Conservation (phyloP, 345 rosid genomes). For the Salix purpurea region DNA sequence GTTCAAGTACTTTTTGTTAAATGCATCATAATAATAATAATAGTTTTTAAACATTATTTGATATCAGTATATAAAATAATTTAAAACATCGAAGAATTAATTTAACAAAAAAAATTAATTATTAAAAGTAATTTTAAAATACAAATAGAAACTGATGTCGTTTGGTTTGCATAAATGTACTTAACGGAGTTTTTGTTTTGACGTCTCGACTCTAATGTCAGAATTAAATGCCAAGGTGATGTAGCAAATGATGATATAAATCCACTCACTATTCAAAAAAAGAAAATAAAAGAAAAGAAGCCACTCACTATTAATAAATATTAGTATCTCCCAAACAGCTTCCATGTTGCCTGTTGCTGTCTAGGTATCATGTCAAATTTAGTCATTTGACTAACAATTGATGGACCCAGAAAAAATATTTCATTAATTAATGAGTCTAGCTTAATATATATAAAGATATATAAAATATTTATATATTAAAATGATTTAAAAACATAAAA, state of each 20-base stretch:
- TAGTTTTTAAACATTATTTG: too few species aligned
- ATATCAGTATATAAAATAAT: too few species aligned
- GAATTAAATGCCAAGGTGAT: not conserved
- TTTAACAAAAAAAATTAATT: too few species aligned
- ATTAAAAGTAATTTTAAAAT: too few species aligned
- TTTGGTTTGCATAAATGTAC: too few species aligned
- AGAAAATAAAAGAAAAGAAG: not conserved
- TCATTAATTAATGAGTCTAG: not conserved
- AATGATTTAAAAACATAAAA: too few species aligned
- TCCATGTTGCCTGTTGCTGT: not conserved
- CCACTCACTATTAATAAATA: not conserved
- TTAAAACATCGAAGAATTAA: too few species aligned
- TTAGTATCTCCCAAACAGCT: not conserved
- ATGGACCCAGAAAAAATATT: not conserved
- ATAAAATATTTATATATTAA: too few species aligned
- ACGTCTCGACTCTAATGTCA: not conserved
- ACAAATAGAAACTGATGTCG: too few species aligned
- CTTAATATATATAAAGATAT: not conserved
- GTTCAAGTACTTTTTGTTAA: too few species aligned
- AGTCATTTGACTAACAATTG: not conserved
- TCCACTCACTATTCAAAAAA: not conserved
- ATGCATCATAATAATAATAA: too few species aligned
- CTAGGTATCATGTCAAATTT: not conserved
- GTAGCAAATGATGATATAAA: not conserved
- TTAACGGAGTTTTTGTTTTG: not conserved